Evolutionary conservation across 106 monocot species (phyloP).

Genomic region (Hemerocallis citrina): DNA sequence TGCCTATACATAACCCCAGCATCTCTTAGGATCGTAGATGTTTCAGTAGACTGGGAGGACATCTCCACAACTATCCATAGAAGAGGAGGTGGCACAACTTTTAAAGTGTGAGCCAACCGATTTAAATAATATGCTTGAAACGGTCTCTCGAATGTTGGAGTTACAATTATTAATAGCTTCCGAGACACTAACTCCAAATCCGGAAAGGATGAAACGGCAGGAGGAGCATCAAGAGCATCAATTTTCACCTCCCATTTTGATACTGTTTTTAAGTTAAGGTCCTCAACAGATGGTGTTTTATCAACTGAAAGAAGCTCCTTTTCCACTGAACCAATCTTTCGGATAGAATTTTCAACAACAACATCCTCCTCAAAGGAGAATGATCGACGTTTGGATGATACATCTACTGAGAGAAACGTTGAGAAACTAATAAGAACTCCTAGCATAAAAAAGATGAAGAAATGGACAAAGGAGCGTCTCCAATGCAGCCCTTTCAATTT

Average conservation of each 20-base stretch:
- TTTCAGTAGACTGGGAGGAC: conserved; percentile 48
- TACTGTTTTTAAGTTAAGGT: conserved; percentile 4
- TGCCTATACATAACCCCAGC: conserved; percentile 73
- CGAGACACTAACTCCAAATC: conserved; percentile 14
- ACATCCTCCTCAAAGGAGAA: conserved; percentile 34
- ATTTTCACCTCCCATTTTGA: conserved; percentile 11
- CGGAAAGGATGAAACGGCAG: background rate
- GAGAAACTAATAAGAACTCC: conserved; percentile 49
- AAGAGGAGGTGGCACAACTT: conserved; percentile 47
- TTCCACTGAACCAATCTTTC: background rate
- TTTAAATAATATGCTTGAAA: conserved; percentile 64
- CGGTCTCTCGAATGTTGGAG: conserved; percentile 48
- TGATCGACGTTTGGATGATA: conserved; percentile 24
- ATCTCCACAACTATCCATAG: conserved; percentile 77
- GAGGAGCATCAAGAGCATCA: conserved; percentile 5
- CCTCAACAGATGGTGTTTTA: background rate
- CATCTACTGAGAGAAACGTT: conserved; percentile 34
- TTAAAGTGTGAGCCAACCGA: conserved; percentile 53
- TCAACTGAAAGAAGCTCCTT: conserved; percentile 3
- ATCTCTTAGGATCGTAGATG: conserved; percentile 46
- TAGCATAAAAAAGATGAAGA: conserved; percentile 44
- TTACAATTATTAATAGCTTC: conserved; percentile 66
- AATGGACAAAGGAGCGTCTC: conserved; percentile 22
- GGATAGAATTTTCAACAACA: conserved; percentile 3
- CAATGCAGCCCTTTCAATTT: conserved; percentile 24